Conservation (phyloP, 495 filamentous ascomycete genomes). For the Penicillium samsonianum region DNA sequence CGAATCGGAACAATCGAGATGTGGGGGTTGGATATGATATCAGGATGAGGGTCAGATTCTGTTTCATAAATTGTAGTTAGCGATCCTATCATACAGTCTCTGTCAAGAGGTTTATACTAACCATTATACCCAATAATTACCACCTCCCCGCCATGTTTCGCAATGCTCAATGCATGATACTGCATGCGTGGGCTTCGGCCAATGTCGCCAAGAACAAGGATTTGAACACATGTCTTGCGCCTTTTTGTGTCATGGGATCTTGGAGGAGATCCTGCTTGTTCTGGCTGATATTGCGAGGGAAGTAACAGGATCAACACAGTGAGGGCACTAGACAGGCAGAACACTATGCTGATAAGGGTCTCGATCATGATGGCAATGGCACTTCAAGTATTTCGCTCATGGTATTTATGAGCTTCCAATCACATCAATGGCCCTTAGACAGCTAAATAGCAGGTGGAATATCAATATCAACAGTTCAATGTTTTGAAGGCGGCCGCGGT, state of each 20-base stretch:
- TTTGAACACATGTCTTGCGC: constrained; percentile 58
- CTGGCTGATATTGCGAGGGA: constrained; percentile 51
- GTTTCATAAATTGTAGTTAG: constrained; percentile 1
- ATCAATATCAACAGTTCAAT: neutral
- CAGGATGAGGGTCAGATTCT: constrained; percentile 75
- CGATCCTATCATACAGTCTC: neutral
- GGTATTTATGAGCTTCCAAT: neutral
- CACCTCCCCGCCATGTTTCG: constrained; percentile 76
- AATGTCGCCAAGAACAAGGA: constrained; percentile 98
- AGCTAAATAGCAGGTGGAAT: neutral
- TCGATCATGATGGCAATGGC: constrained; percentile 41
- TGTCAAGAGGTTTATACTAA: constrained; percentile 30
- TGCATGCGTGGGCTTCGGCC: constrained; percentile 97
- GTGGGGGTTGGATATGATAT: constrained; percentile 61
- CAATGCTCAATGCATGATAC: constrained; percentile 94
- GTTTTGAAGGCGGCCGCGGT: neutral
- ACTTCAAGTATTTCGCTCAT: neutral
- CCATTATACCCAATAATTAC: constrained; percentile 87
- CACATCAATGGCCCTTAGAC: neutral
- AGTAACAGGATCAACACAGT: constrained; percentile 53
- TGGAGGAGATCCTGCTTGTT: constrained; percentile 1
- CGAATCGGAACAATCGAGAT: constrained; percentile 69
- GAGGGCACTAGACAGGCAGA: constrained; percentile 50
- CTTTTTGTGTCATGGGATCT: constrained; percentile 16
- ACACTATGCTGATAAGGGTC: constrained; percentile 43